Conservation (phyloP, 2,329 filamentous ascomycete species). For the Elsinoe australis region DNA sequence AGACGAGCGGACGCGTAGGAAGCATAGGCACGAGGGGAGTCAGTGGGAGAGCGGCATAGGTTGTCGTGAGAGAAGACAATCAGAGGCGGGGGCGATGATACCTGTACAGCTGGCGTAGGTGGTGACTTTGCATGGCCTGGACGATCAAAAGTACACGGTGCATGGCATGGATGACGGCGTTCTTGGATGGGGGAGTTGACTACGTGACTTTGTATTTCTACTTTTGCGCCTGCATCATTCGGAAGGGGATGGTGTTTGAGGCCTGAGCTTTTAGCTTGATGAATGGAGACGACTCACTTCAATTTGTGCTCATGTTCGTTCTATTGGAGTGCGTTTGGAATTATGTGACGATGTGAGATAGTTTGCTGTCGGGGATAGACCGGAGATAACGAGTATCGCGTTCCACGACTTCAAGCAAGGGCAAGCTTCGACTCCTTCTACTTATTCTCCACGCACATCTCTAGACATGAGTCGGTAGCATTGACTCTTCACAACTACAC, state of each 20-base stretch:
- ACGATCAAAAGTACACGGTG: slow-evolving; percentile 11
- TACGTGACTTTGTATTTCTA: slow-evolving; percentile 15
- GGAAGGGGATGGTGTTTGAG: background rate
- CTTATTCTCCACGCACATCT: slow-evolving; percentile 8
- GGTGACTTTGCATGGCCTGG: slow-evolving; percentile 9
- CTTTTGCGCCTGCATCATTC: background rate
- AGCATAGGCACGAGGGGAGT: slow-evolving; percentile 32
- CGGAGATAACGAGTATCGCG: background rate
- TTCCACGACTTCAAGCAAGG: background rate
- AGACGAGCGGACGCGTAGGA: slow-evolving; percentile 45
- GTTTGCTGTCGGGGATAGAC: slow-evolving; percentile 3
- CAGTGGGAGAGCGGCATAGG: slow-evolving; percentile 10
- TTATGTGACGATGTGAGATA: no score
- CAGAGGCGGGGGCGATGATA: background rate
- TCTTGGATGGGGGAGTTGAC: background rate
- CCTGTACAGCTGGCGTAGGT: slow-evolving; percentile 4
- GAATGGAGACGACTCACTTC: slow-evolving; percentile 12
- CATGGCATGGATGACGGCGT: slow-evolving; percentile 9
- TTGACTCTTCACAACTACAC: background rate
- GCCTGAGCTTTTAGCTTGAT: background rate
- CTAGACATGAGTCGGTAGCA: background rate
- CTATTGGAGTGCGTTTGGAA: no score
- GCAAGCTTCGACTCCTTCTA: background rate
- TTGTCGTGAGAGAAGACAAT: background rate
- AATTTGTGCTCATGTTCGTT: background rate